A percentile compares a stretch with the other conserved stretches of the same genome.
Evolutionary conservation across 192 early-diverging fungal species (phyloP).

Genomic region (Coemansia sp.): DNA sequence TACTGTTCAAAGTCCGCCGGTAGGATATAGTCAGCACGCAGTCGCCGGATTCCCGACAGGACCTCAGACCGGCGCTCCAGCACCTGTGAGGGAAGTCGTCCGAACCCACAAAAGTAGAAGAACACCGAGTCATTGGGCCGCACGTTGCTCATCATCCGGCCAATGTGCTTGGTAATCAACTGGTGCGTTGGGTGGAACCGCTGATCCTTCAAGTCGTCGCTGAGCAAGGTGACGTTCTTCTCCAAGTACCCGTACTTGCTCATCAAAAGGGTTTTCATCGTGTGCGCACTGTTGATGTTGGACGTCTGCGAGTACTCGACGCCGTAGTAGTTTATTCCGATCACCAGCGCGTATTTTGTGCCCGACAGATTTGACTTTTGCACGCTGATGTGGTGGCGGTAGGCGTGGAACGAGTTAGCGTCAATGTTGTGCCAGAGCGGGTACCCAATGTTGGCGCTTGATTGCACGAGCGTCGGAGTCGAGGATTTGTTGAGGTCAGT

Average conservation of each 20-base stretch:
- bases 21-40: constrained; percentile 72
- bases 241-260: constrained; percentile 61
- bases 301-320: constrained; percentile 56
- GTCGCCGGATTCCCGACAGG: constrained; percentile 54
- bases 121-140: constrained; percentile 74
- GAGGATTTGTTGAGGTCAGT: not conserved
- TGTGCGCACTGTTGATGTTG: constrained; percentile 58
- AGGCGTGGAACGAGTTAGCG: constrained; percentile 29
- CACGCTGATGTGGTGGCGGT: constrained; percentile 43
- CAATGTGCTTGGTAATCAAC: constrained; percentile 65
- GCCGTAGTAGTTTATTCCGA: constrained; percentile 64
- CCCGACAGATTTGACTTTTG: constrained; percentile 37
- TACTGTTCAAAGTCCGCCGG: constrained; percentile 71
- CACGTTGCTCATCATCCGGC: constrained; percentile 68
- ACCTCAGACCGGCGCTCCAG: constrained; percentile 29
- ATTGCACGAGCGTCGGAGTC: constrained; percentile 16
- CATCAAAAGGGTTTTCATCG: constrained; percentile 64
- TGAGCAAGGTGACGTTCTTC: constrained; percentile 64
- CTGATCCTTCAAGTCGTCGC: constrained; percentile 65
- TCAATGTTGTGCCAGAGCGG: constrained; percentile 38
- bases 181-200: constrained; percentile 54
- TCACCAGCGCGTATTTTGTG: constrained; percentile 56
- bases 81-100: constrained; percentile 53
- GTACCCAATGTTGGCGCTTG: constrained; percentile 11
- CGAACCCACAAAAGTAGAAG: constrained; percentile 80